Percentiles rank a stretch among this genome's conserved stretches.
phyloP scores from a whole-genome alignment of 768 basidiomycete species.

The Gelatoporia subvermispora region DNA sequence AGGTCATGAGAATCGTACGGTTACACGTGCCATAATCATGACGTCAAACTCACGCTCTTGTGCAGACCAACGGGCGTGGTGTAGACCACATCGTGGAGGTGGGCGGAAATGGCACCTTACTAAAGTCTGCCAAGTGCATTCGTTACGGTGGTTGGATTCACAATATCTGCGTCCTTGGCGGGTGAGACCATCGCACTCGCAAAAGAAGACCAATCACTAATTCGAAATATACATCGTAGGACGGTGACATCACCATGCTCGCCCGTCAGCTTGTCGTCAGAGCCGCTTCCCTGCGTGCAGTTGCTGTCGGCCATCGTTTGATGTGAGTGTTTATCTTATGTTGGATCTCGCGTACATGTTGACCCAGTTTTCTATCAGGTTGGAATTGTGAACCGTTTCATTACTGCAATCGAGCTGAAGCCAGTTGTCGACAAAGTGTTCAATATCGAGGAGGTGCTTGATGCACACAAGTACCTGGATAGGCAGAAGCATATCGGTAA shows the following conservation, averaged over 20 bases:
- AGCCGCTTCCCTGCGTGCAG: constrained; percentile 39
- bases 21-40: neutral
- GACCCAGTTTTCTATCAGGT: constrained; percentile 25
- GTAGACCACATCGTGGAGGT: constrained; percentile 43
- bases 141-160: constrained; percentile 40
- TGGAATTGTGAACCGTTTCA: constrained; percentile 49
- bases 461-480: constrained; percentile 49
- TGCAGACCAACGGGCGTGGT: constrained; percentile 26
- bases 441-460: constrained; percentile 44
- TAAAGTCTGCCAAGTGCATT: constrained; percentile 36
- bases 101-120: constrained; percentile 47
- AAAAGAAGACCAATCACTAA: constrained; percentile 3
- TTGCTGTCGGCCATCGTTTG: constrained; percentile 49
- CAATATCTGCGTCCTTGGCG: constrained; percentile 45
- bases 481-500: constrained; percentile 59
- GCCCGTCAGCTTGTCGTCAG: constrained; percentile 11
- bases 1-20: constrained; percentile 39
- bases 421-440: constrained; percentile 57
- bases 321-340: constrained; percentile 35
- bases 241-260: constrained; percentile 13
- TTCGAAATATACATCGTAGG: neutral
- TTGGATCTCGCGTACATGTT: neutral
- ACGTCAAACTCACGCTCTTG: neutral
- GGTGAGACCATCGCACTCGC: constrained; percentile 24
- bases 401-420: constrained; percentile 39